Conservation (phyloP, 495 filamentous ascomycete genomes). For the Aspergillus hancockii region DNA sequence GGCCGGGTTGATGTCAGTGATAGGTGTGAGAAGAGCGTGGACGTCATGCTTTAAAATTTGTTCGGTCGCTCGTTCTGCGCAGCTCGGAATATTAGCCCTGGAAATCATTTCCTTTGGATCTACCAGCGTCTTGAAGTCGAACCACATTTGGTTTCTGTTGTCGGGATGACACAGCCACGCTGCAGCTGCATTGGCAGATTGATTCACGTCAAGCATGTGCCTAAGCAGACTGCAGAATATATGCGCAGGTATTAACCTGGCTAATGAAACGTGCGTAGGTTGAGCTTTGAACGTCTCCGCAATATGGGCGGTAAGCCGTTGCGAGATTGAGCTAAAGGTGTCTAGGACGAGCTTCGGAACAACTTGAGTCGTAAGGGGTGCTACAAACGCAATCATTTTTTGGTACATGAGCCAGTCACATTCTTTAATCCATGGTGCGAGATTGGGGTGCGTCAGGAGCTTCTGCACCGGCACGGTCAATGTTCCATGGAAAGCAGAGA, state of each 20-base stretch:
- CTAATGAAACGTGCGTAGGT: constrained; percentile 78
- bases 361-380: constrained; percentile 82
- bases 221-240: constrained; percentile 85
- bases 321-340: constrained; percentile 80
- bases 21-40: constrained; percentile 61
- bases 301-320: constrained; percentile 75
- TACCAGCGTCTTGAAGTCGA: constrained; percentile 82
- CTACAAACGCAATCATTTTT: constrained; percentile 90
- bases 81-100: constrained; percentile 44
- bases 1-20: constrained; percentile 34
- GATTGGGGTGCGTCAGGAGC: constrained; percentile 74
- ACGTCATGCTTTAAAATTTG: constrained; percentile 75
- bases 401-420: constrained; percentile 95
- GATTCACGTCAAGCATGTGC: constrained; percentile 85
- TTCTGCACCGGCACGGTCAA: constrained; percentile 97
- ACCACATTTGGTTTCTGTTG: constrained; percentile 76
- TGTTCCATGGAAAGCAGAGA: constrained; percentile 91
- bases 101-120: constrained; percentile 58
- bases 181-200: constrained; percentile 64
- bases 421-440: constrained; percentile 91
- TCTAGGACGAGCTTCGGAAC: constrained; percentile 81
- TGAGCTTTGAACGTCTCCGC: constrained; percentile 74
- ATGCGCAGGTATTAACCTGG: constrained; percentile 83
- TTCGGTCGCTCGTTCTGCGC: constrained; percentile 49
- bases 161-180: constrained; percentile 52